Conservation (phyloP, 306 rosid genomes). For the Gastrolobium bilobum region DNA sequence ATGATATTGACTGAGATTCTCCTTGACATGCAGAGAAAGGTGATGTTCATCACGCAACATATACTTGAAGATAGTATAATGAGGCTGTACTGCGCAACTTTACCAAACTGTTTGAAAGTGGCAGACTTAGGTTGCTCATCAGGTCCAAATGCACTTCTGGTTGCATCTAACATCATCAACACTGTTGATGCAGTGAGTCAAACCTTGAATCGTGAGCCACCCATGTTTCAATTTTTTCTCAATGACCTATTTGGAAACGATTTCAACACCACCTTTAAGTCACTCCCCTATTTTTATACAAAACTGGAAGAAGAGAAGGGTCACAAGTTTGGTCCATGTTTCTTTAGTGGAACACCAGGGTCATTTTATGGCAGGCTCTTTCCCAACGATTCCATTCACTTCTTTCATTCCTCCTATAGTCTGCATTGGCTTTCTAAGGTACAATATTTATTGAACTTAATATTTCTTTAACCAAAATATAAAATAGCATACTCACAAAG, state of each 20-base stretch:
- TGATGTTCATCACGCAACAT: constrained; percentile 22
- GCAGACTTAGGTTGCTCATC: constrained; percentile 68
- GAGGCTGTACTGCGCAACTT: neutral
- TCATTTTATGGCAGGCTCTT: constrained; percentile 45
- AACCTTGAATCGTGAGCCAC: neutral
- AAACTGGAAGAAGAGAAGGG: constrained; percentile 25
- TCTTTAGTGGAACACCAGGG: constrained; percentile 56
- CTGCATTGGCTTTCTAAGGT: constrained; percentile 58
- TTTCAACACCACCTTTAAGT: constrained; percentile 49
- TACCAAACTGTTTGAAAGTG: constrained; percentile 51
- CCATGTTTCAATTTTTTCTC: constrained; percentile 42
- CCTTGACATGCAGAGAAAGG: constrained; percentile 39
- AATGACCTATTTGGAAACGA: constrained; percentile 52
- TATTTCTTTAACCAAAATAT: neutral
- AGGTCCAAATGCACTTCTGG: constrained; percentile 49
- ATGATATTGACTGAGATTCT: neutral
- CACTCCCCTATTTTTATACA: constrained; percentile 47
- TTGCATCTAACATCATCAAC: constrained; percentile 10
- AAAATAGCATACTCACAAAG: no score
- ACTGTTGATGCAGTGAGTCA: neutral
- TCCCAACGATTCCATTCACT: constrained; percentile 37
- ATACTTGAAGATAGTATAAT: constrained; percentile 46
- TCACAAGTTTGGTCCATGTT: constrained; percentile 47
- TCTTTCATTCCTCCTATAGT: constrained; percentile 46
- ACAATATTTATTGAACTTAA: neutral